phyloP scores from a whole-genome alignment of 441 rosid genomes.

The Erysimum cheiri region DNA sequence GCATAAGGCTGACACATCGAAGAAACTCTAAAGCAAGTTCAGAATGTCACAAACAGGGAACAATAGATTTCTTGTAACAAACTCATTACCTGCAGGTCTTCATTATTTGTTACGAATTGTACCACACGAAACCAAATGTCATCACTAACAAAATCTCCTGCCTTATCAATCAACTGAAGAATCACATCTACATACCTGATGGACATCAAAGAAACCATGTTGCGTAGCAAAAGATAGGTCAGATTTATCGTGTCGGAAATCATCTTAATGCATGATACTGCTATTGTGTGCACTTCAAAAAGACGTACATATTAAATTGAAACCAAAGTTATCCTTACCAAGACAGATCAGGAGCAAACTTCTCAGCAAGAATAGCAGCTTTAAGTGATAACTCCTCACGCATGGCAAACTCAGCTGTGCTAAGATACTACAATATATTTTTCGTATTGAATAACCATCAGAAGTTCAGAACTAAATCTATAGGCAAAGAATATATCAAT shows the following conservation, averaged over 20 bases:
- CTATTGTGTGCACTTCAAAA: too few relatives aligned
- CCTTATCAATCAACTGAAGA: constrained; percentile 99
- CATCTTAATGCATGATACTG: too few relatives aligned
- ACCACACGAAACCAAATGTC: constrained; percentile 99
- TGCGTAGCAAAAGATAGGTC: too few relatives aligned
- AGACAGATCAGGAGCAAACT: constrained; percentile 99
- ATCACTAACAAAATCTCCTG: constrained; percentile 99
- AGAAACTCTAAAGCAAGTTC: constrained; percentile 41
- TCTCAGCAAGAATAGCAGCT: constrained; percentile 99
- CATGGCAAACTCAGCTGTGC: constrained; percentile 97
- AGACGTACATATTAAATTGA: too few relatives aligned
- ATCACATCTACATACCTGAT: constrained; percentile 98
- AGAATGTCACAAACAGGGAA: constrained; percentile 29
- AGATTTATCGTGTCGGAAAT: too few relatives aligned
- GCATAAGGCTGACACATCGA: constrained; percentile 82
- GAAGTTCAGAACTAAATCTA: too few relatives aligned
- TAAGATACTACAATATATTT: constrained; percentile 76
- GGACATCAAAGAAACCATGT: constrained; percentile 18
- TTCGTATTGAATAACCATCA: neutral
- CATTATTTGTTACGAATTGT: constrained; percentile 97
- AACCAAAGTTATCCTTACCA: constrained; percentile 61
- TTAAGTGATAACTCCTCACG: constrained; percentile 98
- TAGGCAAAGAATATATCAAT: constrained; percentile 15
- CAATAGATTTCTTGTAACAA: constrained; percentile 21
- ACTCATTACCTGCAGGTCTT: constrained; percentile 90